Conservation (phyloP, 2,329 filamentous ascomycete species). For the Fusarium nygamai region DNA sequence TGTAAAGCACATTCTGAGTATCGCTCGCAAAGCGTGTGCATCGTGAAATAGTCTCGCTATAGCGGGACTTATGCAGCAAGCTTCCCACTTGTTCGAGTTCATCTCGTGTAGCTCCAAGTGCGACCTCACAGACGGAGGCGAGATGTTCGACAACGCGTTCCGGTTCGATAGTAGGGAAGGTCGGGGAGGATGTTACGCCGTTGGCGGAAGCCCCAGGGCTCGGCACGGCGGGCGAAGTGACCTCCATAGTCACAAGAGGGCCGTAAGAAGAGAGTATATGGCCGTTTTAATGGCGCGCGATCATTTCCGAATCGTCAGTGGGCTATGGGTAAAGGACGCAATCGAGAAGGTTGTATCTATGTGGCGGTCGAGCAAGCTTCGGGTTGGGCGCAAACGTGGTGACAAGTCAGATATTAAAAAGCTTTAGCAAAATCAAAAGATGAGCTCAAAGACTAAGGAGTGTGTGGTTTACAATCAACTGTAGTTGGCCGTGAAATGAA, state of each 20-base stretch:
- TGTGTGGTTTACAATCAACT: conserved; percentile 26
- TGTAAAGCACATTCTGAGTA: conserved; percentile 86
- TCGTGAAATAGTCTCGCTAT: conserved; percentile 84
- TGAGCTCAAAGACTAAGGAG: conserved; percentile 34
- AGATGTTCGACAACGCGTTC: conserved; percentile 77
- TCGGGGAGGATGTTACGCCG: conserved; percentile 54
- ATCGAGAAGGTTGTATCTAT: conserved; percentile 19
- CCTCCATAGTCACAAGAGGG: conserved; percentile 59
- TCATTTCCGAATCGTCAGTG: conserved; percentile 45
- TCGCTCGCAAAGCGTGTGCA: conserved; percentile 92
- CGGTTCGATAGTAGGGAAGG: conserved; percentile 72
- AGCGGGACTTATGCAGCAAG: conserved; percentile 77
- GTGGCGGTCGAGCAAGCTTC: conserved; percentile 15
- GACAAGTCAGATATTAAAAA: conserved; percentile 26
- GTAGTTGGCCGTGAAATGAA: conserved; percentile 7
- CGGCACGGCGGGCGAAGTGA: conserved; percentile 57
- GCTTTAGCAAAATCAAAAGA: conserved; percentile 26
- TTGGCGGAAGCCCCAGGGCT: conserved; percentile 54
- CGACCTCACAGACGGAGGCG: conserved; percentile 74
- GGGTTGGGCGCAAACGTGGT: conserved; percentile 23
- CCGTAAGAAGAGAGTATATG: conserved; percentile 21
- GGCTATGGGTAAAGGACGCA: conserved; percentile 12
- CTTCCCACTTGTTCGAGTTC: conserved; percentile 86
- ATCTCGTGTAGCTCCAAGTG: conserved; percentile 76
- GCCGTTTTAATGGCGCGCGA: conserved; percentile 35